Evolutionary conservation across 2,329 filamentous ascomycete species (phyloP).

Genomic region (Aspergillus ochraceoroseus): DNA sequence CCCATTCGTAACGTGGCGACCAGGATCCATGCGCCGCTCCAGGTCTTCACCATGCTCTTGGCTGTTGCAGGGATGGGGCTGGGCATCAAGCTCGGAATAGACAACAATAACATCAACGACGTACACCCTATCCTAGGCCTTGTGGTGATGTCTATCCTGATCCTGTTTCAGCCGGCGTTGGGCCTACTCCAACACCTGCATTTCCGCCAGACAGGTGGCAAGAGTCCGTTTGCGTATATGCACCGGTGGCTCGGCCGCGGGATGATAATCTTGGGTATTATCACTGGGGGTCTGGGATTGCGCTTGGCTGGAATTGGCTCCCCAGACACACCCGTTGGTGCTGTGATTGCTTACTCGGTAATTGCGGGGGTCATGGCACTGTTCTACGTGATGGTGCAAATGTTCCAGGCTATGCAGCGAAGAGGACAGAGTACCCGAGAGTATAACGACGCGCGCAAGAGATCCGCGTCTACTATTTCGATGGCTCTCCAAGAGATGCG

Average conservation of each 20-base stretch:
- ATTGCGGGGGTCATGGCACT: conserved; percentile 10
- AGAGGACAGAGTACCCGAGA: neutral
- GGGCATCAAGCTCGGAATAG: conserved; percentile 48
- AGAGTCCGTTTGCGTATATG: conserved; percentile 46
- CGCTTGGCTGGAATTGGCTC: conserved; percentile 37
- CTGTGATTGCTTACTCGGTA: conserved; percentile 14
- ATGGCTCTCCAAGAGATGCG: no score
- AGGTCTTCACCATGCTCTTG: conserved; percentile 47
- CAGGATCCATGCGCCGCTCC: conserved; percentile 25
- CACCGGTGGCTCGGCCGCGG: conserved; percentile 55
- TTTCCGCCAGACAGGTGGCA: conserved; percentile 46
- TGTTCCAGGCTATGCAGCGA: conserved; percentile 3
- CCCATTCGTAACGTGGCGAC: conserved; percentile 15
- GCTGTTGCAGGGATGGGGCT: conserved; percentile 49
- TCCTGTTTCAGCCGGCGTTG: conserved; percentile 54
- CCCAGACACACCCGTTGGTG: conserved; percentile 6
- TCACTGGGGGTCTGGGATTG: conserved; percentile 56
- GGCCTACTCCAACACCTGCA: conserved; percentile 50
- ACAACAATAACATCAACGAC: conserved; percentile 35
- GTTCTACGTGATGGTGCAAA: conserved; percentile 3
- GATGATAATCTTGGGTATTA: conserved; percentile 50
- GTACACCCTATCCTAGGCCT: conserved; percentile 54
- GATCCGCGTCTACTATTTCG: neutral
- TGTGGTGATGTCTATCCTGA: conserved; percentile 47
- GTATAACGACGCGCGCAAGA: conserved; percentile 1